A percentile compares a stretch with the other conserved stretches of the same genome.
Evolutionary conservation across 805 yeast species (phyloP).

Genomic region (Candida caryicola): DNA sequence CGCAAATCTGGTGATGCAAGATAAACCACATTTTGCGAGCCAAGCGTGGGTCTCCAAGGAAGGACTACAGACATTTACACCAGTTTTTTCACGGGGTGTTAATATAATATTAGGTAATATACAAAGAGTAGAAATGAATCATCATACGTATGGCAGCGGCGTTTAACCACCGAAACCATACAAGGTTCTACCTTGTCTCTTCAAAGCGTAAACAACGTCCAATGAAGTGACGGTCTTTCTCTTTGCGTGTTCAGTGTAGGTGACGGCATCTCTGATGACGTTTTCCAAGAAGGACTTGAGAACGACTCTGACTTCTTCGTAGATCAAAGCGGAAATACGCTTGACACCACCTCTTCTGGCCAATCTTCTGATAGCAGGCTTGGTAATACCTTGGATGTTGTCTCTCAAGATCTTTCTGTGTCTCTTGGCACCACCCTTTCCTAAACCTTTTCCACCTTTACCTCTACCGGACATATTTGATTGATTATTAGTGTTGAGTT

Average conservation of each 20-base stretch:
- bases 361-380: conserved; percentile 99
- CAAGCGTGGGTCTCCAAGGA: too few relatives aligned
- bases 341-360: conserved; percentile 99
- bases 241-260: conserved; percentile 99
- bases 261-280: conserved; percentile 98
- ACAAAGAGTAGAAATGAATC: conserved; percentile 8
- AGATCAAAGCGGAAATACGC: conserved; percentile 98
- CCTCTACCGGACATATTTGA: conserved; percentile 93
- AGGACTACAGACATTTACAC: too few relatives aligned
- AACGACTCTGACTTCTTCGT: conserved; percentile 98
- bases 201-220: conserved; percentile 98
- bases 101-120: conserved; percentile 6
- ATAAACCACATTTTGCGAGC: too few relatives aligned
- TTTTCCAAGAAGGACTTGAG: conserved; percentile 93
- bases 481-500: conserved; percentile 14
- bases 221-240: conserved; percentile 99
- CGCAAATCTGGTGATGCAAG: too few relatives aligned
- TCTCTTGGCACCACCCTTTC: conserved; percentile 99
- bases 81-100: too few relatives aligned
- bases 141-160: not conserved
- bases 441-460: conserved; percentile 99
- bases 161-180: conserved; percentile 99
- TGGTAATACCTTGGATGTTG: conserved; percentile 99
- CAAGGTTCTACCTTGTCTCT: conserved; percentile 99
- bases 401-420: conserved; percentile 99